These are phyloP conservation scores for Lecanicillium sp. DNA, from an alignment of 2,329 filamentous ascomycete species.

Conservation along the genomic window DNA sequence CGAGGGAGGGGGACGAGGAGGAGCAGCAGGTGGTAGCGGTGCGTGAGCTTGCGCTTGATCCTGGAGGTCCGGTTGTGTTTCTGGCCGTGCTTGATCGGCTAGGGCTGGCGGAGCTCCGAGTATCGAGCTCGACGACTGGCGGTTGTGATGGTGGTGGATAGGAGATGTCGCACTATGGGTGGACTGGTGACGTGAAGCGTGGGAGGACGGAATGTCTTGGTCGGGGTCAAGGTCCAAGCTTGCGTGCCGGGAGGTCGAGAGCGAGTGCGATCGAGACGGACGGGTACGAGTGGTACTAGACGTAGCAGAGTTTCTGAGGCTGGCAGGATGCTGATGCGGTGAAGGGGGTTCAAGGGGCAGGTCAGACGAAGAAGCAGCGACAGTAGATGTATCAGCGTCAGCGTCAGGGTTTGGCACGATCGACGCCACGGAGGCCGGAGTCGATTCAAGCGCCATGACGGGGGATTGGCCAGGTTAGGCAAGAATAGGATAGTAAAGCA, in stretches of 20 bases:
- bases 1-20: constrained; percentile 7
- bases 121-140: not conserved
- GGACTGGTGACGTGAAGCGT: too few relatives aligned
- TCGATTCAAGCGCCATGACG: too few relatives aligned
- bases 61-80: too few relatives aligned
- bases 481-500: too few relatives aligned
- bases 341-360: constrained; percentile 11
- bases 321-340: constrained; percentile 4
- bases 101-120: too few relatives aligned
- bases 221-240: too few relatives aligned
- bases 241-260: too few relatives aligned
- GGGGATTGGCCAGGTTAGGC: too few relatives aligned
- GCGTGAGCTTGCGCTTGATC: not conserved
- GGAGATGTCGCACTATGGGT: constrained; percentile 2
- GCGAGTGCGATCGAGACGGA: constrained; percentile 3
- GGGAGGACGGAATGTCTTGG: constrained; percentile 9
- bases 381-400: constrained; percentile 30
- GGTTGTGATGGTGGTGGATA: constrained; percentile 7
- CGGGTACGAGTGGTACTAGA: too few relatives aligned
- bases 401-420: constrained; percentile 15
- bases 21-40: constrained; percentile 5
- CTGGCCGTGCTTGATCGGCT: too few relatives aligned
- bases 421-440: not conserved
- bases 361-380: constrained; percentile 27
- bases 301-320: too few relatives aligned